Evolutionary conservation across 2,329 filamentous ascomycete genomes (phyloP).

Genomic region (Colletotrichum neosansevieriae): DNA sequence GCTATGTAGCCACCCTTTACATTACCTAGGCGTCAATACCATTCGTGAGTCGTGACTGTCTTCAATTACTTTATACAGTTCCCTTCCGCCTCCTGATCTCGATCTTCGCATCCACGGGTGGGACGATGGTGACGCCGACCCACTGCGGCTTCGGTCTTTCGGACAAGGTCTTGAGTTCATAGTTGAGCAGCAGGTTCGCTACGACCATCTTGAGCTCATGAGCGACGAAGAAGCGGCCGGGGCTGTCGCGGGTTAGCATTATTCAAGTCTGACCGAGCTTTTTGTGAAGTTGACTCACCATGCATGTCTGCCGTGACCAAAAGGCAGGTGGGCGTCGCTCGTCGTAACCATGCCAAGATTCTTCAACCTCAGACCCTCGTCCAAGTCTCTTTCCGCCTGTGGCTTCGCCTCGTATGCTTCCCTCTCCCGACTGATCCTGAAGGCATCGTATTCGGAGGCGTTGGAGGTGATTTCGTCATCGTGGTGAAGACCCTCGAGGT

Average conservation of each 20-base stretch:
- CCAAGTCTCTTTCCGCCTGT: slow-evolving; percentile 45
- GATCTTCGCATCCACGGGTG: slow-evolving; percentile 49
- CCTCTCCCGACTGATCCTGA: slow-evolving; percentile 59
- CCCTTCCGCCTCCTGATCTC: slow-evolving; percentile 46
- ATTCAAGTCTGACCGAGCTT: no score
- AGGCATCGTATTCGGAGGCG: slow-evolving; percentile 60
- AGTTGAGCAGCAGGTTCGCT: slow-evolving; percentile 63
- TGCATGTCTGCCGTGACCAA: slow-evolving; percentile 69
- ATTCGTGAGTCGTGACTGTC: not conserved
- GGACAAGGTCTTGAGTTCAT: slow-evolving; percentile 60
- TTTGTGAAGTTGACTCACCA: slow-evolving; percentile 47
- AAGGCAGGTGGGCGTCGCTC: slow-evolving; percentile 62
- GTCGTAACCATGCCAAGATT: slow-evolving; percentile 66
- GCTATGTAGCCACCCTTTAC: not conserved
- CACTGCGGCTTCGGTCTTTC: slow-evolving; percentile 56
- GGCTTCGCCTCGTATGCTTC: slow-evolving; percentile 52
- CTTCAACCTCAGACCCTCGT: slow-evolving; percentile 50
- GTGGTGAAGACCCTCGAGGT: slow-evolving; percentile 59
- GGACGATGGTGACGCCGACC: slow-evolving; percentile 58
- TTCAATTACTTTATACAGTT: slow-evolving; percentile 1
- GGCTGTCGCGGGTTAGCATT: slow-evolving; percentile 46
- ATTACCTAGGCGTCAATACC: not conserved
- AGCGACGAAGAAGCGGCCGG: slow-evolving; percentile 68
- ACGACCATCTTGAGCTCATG: slow-evolving; percentile 68
- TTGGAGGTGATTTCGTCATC: slow-evolving; percentile 59